phyloP scores from a whole-genome alignment of 495 filamentous ascomycete genomes.

The Peziza echinospora region DNA sequence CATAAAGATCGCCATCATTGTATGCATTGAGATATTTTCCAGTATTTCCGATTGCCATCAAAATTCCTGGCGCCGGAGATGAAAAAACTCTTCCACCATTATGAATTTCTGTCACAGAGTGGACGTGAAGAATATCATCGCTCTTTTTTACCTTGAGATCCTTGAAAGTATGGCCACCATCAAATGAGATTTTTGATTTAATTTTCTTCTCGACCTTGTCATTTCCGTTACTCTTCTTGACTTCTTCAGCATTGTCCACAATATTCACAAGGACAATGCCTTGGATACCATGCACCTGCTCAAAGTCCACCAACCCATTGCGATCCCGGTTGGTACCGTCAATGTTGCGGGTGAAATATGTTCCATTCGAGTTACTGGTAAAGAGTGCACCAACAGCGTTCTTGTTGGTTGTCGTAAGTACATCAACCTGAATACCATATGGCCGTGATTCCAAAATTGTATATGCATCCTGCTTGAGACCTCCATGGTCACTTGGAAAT shows the following conservation, averaged over 20 bases:
- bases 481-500: slow-evolving; percentile 51
- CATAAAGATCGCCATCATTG: slow-evolving; percentile 50
- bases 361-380: slow-evolving; percentile 89
- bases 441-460: slow-evolving; percentile 87
- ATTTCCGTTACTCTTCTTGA: slow-evolving; percentile 29
- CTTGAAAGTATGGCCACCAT: slow-evolving; percentile 46
- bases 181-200: slow-evolving; percentile 61
- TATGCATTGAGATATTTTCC: slow-evolving; percentile 46
- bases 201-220: slow-evolving; percentile 36
- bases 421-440: slow-evolving; percentile 92
- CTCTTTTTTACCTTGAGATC: slow-evolving; percentile 35
- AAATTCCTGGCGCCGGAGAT: slow-evolving; percentile 72
- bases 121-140: slow-evolving; percentile 51
- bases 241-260: slow-evolving; percentile 65
- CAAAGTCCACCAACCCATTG: slow-evolving; percentile 65
- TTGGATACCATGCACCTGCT: slow-evolving; percentile 72
- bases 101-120: slow-evolving; percentile 62
- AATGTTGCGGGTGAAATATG: slow-evolving; percentile 76
- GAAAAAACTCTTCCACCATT: slow-evolving; percentile 80
- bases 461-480: slow-evolving; percentile 63
- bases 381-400: slow-evolving; percentile 67
- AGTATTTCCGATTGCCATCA: slow-evolving; percentile 83
- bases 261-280: slow-evolving; percentile 78
- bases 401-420: slow-evolving; percentile 38
- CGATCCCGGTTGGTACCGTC: slow-evolving; percentile 69